phyloP scores from a whole-genome alignment of 2,329 filamentous ascomycete genomes.

The Colletotrichum incanum region DNA sequence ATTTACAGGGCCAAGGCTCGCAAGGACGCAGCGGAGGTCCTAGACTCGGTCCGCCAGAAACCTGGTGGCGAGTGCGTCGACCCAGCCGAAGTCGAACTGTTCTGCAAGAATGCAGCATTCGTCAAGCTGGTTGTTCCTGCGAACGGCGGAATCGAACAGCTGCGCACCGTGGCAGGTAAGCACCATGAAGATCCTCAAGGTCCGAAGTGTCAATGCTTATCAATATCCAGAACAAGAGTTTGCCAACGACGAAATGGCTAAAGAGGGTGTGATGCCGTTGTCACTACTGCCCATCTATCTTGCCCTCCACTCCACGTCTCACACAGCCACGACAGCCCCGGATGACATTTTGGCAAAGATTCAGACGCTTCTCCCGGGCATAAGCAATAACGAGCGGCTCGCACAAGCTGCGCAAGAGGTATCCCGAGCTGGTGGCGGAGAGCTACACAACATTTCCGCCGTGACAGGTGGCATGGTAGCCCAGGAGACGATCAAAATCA shows the following conservation, averaged over 20 bases:
- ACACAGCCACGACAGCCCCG: constrained; percentile 60
- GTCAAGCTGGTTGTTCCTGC: constrained; percentile 85
- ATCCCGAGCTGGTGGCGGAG: constrained; percentile 83
- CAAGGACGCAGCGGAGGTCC: constrained; percentile 82
- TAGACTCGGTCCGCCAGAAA: constrained; percentile 72
- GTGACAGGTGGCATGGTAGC: constrained; percentile 92
- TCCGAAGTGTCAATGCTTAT: constrained; percentile 7
- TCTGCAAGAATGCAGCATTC: constrained; percentile 96
- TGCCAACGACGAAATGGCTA: constrained; percentile 68
- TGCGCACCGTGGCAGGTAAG: constrained; percentile 71
- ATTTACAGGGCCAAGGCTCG: constrained; percentile 93
- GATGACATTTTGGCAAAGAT: constrained; percentile 69
- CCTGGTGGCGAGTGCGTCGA: constrained; percentile 70
- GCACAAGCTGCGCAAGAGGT: constrained; percentile 75
- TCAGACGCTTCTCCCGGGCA: constrained; percentile 61
- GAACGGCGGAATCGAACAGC: constrained; percentile 59
- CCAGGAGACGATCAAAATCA: constrained; percentile 96
- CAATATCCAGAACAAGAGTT: constrained; percentile 65
- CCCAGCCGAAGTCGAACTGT: constrained; percentile 85
- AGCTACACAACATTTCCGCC: constrained; percentile 93
- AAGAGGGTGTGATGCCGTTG: constrained; percentile 63
- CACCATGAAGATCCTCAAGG: constrained; percentile 34
- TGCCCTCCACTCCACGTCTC: constrained; percentile 70
- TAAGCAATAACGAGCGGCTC: constrained; percentile 66
- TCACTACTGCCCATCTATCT: constrained; percentile 81